phyloP scores from a whole-genome alignment of 768 basidiomycete genomes.

The Pleurotus sapidus region DNA sequence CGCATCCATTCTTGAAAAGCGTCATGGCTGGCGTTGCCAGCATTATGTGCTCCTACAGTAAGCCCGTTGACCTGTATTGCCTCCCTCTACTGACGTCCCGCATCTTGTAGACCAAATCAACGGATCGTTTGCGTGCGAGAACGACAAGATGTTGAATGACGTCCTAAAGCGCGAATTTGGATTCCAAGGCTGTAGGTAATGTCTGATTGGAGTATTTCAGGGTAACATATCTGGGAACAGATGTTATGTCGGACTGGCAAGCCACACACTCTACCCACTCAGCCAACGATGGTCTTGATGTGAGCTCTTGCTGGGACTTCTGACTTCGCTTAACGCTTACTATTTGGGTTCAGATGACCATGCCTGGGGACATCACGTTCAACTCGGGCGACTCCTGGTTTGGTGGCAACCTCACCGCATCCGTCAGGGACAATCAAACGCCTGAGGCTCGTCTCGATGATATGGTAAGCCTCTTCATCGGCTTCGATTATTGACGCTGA shows the following conservation, averaged over 20 bases:
- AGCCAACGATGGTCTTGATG: slow-evolving; percentile 62
- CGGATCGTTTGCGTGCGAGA: slow-evolving; percentile 73
- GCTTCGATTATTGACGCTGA: slow-evolving; percentile 15
- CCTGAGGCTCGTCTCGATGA: slow-evolving; percentile 65
- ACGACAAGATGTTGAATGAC: slow-evolving; percentile 66
- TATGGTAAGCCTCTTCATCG: slow-evolving; percentile 40
- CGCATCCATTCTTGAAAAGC: slow-evolving; percentile 65
- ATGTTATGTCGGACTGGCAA: slow-evolving; percentile 74
- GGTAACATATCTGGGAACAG: slow-evolving; percentile 19
- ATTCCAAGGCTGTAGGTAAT: slow-evolving; percentile 64
- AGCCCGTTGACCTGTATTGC: slow-evolving; percentile 15
- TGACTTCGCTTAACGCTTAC: not conserved
- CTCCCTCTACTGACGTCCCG: not conserved
- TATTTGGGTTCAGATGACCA: slow-evolving; percentile 51
- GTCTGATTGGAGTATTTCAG: not conserved
- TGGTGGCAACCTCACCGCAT: slow-evolving; percentile 64
- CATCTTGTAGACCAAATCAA: slow-evolving; percentile 55
- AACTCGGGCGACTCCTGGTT: slow-evolving; percentile 52
- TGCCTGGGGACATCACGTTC: slow-evolving; percentile 58
- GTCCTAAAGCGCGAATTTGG: slow-evolving; percentile 75
- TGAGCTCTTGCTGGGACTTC: slow-evolving; percentile 25
- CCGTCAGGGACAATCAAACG: slow-evolving; percentile 72
- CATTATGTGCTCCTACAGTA: slow-evolving; percentile 78
- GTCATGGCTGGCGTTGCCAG: slow-evolving; percentile 73
- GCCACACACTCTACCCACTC: slow-evolving; percentile 63